Evolutionary conservation across 257 asterid genomes (phyloP).

Genomic region (Capsicum chinense): DNA sequence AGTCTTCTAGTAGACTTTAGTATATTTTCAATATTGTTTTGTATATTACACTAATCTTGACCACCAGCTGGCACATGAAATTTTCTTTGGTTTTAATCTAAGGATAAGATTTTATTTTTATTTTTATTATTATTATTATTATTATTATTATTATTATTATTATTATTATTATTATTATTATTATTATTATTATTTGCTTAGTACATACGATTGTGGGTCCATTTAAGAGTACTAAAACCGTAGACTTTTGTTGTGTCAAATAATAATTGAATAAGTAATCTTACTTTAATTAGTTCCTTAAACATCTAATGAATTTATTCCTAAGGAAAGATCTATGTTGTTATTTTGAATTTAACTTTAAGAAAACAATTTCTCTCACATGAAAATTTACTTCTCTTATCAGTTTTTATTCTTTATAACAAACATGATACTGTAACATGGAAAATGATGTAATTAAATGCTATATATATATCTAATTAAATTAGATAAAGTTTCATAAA

Average conservation of each 20-base stretch:
- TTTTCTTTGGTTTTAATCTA: slow-evolving; percentile 28
- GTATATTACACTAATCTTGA: slow-evolving; percentile 17
- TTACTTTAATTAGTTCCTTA: background rate
- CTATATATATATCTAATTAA: background rate
- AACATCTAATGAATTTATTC: slow-evolving; percentile 9
- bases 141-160: background rate
- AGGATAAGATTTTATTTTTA: slow-evolving; percentile 12
- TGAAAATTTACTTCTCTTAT: background rate
- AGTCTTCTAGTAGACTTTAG: slow-evolving; percentile 25
- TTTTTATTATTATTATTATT: background rate
- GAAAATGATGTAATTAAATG: background rate
- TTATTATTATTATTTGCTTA: slow-evolving; percentile 36
- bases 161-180: background rate
- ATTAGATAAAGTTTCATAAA: no score
- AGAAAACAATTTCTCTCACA: slow-evolving; percentile 12
- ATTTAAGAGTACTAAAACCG: slow-evolving; percentile 46
- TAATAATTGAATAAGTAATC: background rate
- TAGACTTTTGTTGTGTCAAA: slow-evolving; percentile 28
- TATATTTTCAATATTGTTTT: background rate
- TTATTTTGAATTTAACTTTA: slow-evolving; percentile 26
- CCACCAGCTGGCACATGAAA: slow-evolving; percentile 19
- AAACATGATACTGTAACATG: background rate
- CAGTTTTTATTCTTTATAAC: background rate
- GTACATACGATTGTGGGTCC: slow-evolving; percentile 57
- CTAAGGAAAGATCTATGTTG: slow-evolving; percentile 29